A percentile compares a stretch with the other conserved stretches of the same genome.
phyloP scores from a whole-genome alignment of 805 yeast genomes.

The Lachancea waltii region DNA sequence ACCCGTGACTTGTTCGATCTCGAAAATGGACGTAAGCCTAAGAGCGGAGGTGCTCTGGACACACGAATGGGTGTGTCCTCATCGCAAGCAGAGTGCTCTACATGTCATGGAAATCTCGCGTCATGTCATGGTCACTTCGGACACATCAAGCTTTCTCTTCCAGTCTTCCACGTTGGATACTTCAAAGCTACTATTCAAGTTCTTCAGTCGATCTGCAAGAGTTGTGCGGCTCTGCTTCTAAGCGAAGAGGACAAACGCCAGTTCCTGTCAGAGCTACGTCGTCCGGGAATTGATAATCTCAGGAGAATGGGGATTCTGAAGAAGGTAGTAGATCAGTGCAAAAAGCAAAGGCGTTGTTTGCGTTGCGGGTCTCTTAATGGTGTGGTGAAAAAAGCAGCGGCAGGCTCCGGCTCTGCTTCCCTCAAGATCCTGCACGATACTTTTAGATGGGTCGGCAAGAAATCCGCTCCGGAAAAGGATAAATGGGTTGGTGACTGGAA shows the following conservation, averaged over 20 bases:
- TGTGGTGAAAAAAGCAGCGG: slow-evolving; percentile 92
- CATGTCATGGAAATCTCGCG: slow-evolving; percentile 88
- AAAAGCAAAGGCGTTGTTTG: slow-evolving; percentile 87
- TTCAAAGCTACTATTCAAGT: slow-evolving; percentile 87
- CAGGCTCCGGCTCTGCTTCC: slow-evolving; percentile 89
- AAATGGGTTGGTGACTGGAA: slow-evolving; percentile 85
- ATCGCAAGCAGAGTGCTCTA: slow-evolving; percentile 75
- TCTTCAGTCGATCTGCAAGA: slow-evolving; percentile 84
- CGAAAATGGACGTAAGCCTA: slow-evolving; percentile 82
- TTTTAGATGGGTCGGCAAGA: slow-evolving; percentile 92
- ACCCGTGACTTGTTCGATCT: slow-evolving; percentile 89
- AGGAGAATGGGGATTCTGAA: slow-evolving; percentile 86
- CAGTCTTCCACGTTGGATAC: slow-evolving; percentile 96
- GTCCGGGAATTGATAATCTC: slow-evolving; percentile 84
- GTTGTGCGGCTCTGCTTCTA: slow-evolving; percentile 71
- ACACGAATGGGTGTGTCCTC: slow-evolving; percentile 91
- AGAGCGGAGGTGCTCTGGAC: slow-evolving; percentile 81
- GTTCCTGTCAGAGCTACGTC: slow-evolving; percentile 70
- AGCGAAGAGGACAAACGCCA: slow-evolving; percentile 65
- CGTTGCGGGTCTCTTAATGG: slow-evolving; percentile 88
- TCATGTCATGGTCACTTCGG: slow-evolving; percentile 99
- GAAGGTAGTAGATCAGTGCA: slow-evolving; percentile 82
- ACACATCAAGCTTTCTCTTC: slow-evolving; percentile 84
- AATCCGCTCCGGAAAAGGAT: slow-evolving; percentile 73
- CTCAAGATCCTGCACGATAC: slow-evolving; percentile 93